Conservation (phyloP, 768 basidiomycete species). For the Hericium coralloides region DNA sequence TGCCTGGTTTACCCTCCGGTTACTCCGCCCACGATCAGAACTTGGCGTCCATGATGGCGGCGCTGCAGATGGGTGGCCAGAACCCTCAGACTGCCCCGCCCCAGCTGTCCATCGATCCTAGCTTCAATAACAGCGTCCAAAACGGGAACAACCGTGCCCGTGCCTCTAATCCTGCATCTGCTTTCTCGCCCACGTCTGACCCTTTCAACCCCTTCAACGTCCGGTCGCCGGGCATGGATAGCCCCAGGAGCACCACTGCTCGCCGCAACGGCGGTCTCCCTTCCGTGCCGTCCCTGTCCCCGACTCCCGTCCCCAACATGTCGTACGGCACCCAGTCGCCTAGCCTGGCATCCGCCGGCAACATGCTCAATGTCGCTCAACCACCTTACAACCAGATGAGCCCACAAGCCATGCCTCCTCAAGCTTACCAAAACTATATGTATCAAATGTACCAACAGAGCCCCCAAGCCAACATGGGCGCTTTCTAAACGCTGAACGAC, state of each 20-base stretch:
- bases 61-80: conserved; percentile 84
- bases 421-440: conserved; percentile 73
- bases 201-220: conserved; percentile 51
- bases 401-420: conserved; percentile 50
- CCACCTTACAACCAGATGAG: conserved; percentile 53
- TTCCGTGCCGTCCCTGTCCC: conserved; percentile 16
- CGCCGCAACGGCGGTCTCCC: conserved; percentile 39
- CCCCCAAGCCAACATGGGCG: conserved; percentile 54
- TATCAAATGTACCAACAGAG: conserved; percentile 74
- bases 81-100: conserved; percentile 77
- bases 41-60: conserved; percentile 88
- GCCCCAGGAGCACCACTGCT: conserved; percentile 35
- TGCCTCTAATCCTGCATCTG: conserved; percentile 30
- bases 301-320: conserved; percentile 22
- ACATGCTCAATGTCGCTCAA: conserved; percentile 57
- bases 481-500: conserved; percentile 38
- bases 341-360: conserved; percentile 44
- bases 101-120: conserved; percentile 62
- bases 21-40: conserved; percentile 81
- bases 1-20: conserved; percentile 70
- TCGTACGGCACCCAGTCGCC: conserved; percentile 58
- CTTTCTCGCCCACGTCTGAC: conserved; percentile 43
- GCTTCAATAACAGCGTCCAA: conserved; percentile 33
- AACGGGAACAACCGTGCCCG: conserved; percentile 12
- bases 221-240: conserved; percentile 40